Conservation (phyloP, 306 rosid genomes). For the Cucumis cinereus region DNA sequence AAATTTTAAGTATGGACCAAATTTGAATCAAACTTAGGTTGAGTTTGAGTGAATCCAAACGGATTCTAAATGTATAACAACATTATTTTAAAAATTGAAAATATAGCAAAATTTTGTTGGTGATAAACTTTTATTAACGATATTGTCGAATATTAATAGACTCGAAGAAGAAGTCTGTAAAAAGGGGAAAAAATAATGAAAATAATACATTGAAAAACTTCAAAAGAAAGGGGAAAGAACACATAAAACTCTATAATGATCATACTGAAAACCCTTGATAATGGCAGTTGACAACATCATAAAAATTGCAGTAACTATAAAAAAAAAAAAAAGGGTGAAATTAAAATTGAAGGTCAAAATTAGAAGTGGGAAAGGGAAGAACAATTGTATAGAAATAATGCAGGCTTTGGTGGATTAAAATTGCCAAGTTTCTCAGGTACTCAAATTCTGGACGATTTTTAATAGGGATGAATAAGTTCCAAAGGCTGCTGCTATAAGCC, state of each 20-base stretch:
- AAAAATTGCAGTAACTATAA: not conserved
- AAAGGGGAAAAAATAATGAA: too few relatives aligned
- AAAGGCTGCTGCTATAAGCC: constrained; percentile 33
- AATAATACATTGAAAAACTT: not conserved
- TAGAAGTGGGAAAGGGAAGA: not conserved
- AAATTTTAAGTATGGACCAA: too few relatives aligned
- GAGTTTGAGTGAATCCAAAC: too few relatives aligned
- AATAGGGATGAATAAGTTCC: constrained; percentile 70
- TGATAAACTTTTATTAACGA: too few relatives aligned
- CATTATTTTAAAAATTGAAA: too few relatives aligned
- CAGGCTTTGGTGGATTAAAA: not conserved
- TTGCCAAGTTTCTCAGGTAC: constrained; percentile 18
- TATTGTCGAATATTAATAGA: too few relatives aligned
- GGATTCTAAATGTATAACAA: too few relatives aligned
- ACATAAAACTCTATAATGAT: not conserved
- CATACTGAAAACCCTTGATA: not conserved
- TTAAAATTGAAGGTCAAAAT: not conserved
- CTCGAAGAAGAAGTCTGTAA: too few relatives aligned
- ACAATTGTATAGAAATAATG: not conserved
- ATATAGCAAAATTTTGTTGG: too few relatives aligned
- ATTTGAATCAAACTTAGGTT: too few relatives aligned
- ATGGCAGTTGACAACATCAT: too few relatives aligned
- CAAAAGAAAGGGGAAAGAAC: not conserved
- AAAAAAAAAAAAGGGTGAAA: not conserved
- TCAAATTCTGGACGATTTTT: constrained; percentile 48